Percentiles rank a stretch among this genome's conserved stretches.
Conservation (phyloP, 768 basidiomycete species). For the Psilocybe sp. region DNA sequence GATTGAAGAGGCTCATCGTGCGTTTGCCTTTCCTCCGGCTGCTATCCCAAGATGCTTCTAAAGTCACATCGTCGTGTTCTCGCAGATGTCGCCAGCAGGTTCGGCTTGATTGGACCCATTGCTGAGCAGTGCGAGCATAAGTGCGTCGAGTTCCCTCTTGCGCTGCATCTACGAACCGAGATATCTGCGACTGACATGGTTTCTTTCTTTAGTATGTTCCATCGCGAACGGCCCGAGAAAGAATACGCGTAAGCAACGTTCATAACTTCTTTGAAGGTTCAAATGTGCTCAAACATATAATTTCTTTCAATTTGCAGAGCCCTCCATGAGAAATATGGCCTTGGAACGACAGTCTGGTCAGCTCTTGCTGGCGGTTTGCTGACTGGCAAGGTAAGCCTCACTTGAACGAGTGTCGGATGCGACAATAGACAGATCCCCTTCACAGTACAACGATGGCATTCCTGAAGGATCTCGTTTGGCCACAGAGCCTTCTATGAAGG, state of each 20-base stretch:
- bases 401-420: background rate
- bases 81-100: constrained; percentile 61
- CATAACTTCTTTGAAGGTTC: background rate
- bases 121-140: constrained; percentile 78
- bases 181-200: background rate
- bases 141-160: constrained; percentile 29
- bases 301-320: constrained; percentile 31
- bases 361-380: constrained; percentile 72
- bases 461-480: constrained; percentile 72
- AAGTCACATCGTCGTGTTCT: background rate
- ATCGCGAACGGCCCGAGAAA: constrained; percentile 77
- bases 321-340: constrained; percentile 63
- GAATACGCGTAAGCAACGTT: constrained; percentile 56
- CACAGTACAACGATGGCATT: constrained; percentile 70
- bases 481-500: constrained; percentile 54
- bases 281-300: background rate
- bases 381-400: constrained; percentile 62
- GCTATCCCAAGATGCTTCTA: background rate
- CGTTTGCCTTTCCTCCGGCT: constrained; percentile 16
- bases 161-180: background rate
- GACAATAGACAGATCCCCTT: background rate
- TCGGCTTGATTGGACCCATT: constrained; percentile 67
- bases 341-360: constrained; percentile 73
- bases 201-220: constrained; percentile 54
- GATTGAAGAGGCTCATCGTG: constrained; percentile 65